Evolutionary conservation across 2,329 filamentous ascomycete genomes (phyloP).

Genomic region (Stromatinia cepivora): DNA sequence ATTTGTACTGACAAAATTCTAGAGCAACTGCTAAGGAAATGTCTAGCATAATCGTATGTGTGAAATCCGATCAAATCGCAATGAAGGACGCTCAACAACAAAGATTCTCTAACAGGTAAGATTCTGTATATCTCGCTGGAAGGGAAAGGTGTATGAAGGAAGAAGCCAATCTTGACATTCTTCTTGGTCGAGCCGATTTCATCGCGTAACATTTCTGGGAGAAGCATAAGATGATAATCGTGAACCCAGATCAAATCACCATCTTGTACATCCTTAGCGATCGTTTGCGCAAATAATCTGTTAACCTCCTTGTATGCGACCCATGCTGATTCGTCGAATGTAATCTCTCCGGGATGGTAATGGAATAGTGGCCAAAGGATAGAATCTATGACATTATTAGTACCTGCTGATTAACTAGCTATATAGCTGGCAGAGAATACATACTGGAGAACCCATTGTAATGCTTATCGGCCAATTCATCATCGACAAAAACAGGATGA

Average conservation of each 20-base stretch:
- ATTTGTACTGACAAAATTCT: conserved; percentile 68
- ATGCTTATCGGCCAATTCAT: conserved; percentile 89
- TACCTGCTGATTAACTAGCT: not conserved
- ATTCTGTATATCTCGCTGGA: conserved; percentile 97
- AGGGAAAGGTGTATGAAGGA: conserved; percentile 95
- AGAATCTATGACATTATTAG: conserved; percentile 61
- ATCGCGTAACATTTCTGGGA: conserved; percentile 92
- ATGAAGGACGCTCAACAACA: conserved; percentile 83
- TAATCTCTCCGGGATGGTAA: conserved; percentile 97
- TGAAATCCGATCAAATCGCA: conserved; percentile 98
- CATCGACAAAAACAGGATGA: conserved; percentile 88
- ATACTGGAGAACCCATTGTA: conserved; percentile 98
- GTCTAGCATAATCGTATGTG: conserved; percentile 97
- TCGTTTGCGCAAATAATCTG: conserved; percentile 82
- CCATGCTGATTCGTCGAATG: conserved; percentile 95
- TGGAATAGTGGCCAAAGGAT: conserved; percentile 99
- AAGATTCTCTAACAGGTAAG: conserved; percentile 84
- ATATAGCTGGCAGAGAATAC: conserved; percentile 39
- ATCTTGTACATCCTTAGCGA: conserved; percentile 84
- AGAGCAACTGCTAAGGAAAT: conserved; percentile 96
- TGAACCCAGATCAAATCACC: conserved; percentile 97
- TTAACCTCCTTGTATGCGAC: conserved; percentile 91
- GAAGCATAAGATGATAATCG: conserved; percentile 96
- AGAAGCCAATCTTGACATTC: conserved; percentile 97
- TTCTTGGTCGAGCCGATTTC: conserved; percentile 78